These are phyloP conservation scores for Colletotrichum aenigma DNA, from an alignment of 2,329 filamentous ascomycete species.

Conservation along the genomic window DNA sequence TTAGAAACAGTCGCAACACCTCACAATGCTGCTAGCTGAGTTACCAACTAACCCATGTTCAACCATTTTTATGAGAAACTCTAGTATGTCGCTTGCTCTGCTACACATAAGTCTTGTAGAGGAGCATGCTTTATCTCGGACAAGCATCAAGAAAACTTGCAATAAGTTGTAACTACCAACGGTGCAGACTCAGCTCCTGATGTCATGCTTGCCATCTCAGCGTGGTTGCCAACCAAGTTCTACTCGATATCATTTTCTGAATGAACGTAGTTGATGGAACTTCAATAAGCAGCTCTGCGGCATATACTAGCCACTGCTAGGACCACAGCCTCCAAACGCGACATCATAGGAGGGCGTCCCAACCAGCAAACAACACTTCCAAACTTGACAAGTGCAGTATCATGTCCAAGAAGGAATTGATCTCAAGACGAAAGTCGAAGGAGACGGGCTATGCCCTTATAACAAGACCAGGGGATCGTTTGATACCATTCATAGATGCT, in stretches of 20 bases:
- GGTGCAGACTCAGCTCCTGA: background rate
- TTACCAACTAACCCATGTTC: background rate
- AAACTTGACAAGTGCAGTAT: background rate
- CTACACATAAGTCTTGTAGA: background rate
- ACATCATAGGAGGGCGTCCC: background rate
- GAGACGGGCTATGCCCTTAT: background rate
- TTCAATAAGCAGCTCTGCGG: too few relatives aligned
- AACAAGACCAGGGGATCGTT: background rate
- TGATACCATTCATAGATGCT: background rate
- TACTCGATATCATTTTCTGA: too few relatives aligned
- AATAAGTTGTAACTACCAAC: background rate
- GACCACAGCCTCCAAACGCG: background rate
- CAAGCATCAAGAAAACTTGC: background rate
- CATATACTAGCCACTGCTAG: accelerated
- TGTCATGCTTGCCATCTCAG: background rate
- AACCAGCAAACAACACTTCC: too few relatives aligned
- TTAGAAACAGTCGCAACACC: background rate
- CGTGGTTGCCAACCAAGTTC: too few relatives aligned
- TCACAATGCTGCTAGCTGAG: background rate
- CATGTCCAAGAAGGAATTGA: accelerated
- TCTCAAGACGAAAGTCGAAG: background rate
- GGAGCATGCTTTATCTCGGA: background rate
- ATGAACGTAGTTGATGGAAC: too few relatives aligned
- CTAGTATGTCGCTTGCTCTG: background rate
- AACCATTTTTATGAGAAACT: background rate